A percentile compares a stretch with the other conserved stretches of the same genome.
These are phyloP conservation scores for Cairneyella variabilis DNA, from an alignment of 495 filamentous ascomycete species.

Conservation along the genomic window DNA sequence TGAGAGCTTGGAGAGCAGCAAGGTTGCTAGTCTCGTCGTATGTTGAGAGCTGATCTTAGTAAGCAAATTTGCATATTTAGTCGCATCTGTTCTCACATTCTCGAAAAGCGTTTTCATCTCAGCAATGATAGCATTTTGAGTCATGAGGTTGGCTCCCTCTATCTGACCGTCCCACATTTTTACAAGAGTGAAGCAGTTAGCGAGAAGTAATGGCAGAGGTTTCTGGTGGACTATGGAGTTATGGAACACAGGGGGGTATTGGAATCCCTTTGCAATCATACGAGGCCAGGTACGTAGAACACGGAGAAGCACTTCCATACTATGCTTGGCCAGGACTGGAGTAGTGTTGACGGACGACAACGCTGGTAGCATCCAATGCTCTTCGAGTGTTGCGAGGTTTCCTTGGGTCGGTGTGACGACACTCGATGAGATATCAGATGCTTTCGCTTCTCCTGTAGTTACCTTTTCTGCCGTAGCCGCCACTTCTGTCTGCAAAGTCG, in stretches of 20 bases:
- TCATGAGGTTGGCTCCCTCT: constrained; percentile 29
- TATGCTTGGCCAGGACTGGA: constrained; percentile 16
- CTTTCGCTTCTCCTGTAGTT: too few relatives aligned
- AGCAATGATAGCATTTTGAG: constrained; percentile 26
- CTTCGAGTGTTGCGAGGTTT: too few relatives aligned
- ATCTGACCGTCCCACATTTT: constrained; percentile 39
- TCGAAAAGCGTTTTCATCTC: constrained; percentile 30
- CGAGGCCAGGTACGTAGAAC: constrained; percentile 35
- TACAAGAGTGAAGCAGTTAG: constrained; percentile 33
- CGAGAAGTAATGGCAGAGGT: constrained; percentile 26
- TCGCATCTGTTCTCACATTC: background rate
- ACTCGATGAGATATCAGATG: too few relatives aligned
- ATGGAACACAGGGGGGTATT: constrained; percentile 35
- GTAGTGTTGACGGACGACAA: background rate
- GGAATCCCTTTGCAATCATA: constrained; percentile 34
- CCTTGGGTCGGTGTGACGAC: too few relatives aligned
- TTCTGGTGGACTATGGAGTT: constrained; percentile 19
- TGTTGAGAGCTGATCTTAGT: constrained; percentile 9
- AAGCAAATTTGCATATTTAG: constrained; percentile 19
- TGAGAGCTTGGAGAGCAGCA: constrained; percentile 34
- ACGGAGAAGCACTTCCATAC: constrained; percentile 35
- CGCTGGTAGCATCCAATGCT: background rate
- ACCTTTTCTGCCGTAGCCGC: too few relatives aligned
- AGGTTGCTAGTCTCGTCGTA: constrained; percentile 32
- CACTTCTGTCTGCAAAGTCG: too few relatives aligned